A percentile compares a stretch with the other conserved stretches of the same genome.
phyloP scores from a whole-genome alignment of 805 yeast species.

The Maudiozyma bulderi region DNA sequence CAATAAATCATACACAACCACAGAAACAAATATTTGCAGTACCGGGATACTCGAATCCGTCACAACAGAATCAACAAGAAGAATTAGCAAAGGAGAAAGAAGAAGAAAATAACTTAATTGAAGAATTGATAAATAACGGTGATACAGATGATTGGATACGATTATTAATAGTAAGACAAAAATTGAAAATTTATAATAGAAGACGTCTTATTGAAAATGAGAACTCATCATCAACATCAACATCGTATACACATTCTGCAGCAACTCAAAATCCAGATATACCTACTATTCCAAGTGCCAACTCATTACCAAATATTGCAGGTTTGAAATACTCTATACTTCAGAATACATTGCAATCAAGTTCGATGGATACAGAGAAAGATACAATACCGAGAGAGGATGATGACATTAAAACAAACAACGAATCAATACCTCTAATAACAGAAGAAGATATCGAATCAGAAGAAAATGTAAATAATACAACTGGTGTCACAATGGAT shows the following conservation, averaged over 20 bases:
- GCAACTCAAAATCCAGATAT: background rate
- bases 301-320: conserved; percentile 16
- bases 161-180: conserved; percentile 24
- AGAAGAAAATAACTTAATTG: conserved; percentile 19
- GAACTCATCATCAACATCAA: background rate
- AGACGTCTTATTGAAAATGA: conserved; percentile 1
- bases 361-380: background rate
- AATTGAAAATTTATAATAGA: conserved; percentile 16
- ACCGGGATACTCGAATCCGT: conserved; percentile 26
- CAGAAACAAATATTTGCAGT: conserved; percentile 6
- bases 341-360: conserved; percentile 2
- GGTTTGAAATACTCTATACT: conserved; percentile 20
- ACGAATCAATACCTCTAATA: conserved; percentile 9
- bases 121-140: conserved; percentile 24
- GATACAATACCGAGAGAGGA: background rate
- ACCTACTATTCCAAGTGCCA: conserved; percentile 9
- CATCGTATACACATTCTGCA: background rate
- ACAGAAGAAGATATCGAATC: background rate
- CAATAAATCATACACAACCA: conserved; percentile 1
- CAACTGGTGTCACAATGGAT: background rate
- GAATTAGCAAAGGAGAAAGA: conserved; percentile 11
- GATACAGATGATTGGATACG: conserved; percentile 32
- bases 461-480: background rate
- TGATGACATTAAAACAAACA: background rate
- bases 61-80: conserved; percentile 11